A percentile compares a stretch with the other conserved stretches of the same genome.
phyloP scores from a whole-genome alignment of 2,329 filamentous ascomycete genomes.

The Xylaria hypoxylon region DNA sequence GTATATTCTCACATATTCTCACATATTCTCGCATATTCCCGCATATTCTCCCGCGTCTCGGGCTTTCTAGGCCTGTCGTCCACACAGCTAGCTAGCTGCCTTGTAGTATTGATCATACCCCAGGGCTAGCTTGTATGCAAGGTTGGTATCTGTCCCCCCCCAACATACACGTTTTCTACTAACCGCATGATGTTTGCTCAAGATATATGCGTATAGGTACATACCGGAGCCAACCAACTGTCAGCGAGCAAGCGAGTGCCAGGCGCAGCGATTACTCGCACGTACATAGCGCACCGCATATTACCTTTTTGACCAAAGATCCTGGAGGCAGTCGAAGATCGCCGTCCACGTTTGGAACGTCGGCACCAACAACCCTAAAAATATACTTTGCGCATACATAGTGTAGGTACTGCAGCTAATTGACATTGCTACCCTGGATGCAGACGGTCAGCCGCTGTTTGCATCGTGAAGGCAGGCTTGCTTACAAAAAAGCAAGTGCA shows the following conservation, averaged over 20 bases:
- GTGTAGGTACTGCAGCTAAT: neutral
- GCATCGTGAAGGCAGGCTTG: constrained; percentile 25
- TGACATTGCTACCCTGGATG: constrained; percentile 27
- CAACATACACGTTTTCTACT: constrained; percentile 35
- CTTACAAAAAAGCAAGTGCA: constrained; percentile 28
- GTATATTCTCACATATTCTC: constrained; percentile 37
- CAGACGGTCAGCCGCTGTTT: constrained; percentile 14
- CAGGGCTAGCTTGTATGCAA: constrained; percentile 30
- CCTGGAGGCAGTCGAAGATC: constrained; percentile 36
- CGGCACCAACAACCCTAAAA: constrained; percentile 36
- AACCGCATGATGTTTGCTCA: constrained; percentile 36
- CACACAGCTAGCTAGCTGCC: constrained; percentile 22
- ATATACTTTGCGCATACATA: constrained; percentile 29
- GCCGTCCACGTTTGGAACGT: constrained; percentile 30
- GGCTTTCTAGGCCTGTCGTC: constrained; percentile 17
- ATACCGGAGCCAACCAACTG: constrained; percentile 37
- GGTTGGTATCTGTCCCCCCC: constrained; percentile 34
- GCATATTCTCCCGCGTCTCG: constrained; percentile 25
- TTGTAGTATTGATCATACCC: constrained; percentile 41
- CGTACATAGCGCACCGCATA: constrained; percentile 45
- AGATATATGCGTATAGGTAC: constrained; percentile 29
- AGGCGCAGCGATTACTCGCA: constrained; percentile 37
- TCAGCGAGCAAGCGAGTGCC: constrained; percentile 30
- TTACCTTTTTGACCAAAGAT: constrained; percentile 39
- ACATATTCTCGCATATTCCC: constrained; percentile 39